These are phyloP conservation scores for Scheffersomyces titani DNA, from an alignment of 1,139 yeast species.

Conservation along the genomic window DNA sequence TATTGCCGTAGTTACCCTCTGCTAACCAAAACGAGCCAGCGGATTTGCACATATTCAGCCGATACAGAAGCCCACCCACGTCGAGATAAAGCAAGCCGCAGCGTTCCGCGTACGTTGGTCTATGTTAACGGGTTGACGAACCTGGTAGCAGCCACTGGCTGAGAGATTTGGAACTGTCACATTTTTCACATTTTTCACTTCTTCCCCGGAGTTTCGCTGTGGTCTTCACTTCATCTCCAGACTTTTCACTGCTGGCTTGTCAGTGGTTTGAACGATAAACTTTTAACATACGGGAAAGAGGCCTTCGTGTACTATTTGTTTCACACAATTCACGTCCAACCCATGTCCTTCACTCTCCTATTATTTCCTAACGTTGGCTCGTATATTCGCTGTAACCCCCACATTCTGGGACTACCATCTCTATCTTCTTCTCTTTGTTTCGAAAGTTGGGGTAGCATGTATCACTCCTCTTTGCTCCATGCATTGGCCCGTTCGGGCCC, in stretches of 20 bases:
- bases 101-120: neutral
- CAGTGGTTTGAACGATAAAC: no score
- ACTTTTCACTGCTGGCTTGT: no score
- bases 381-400: neutral
- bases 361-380: neutral
- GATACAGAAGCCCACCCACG: neutral
- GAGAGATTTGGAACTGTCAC: neutral
- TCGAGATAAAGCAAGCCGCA: neutral
- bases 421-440: neutral
- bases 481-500: no score
- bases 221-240: no score
- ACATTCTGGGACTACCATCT: no score
- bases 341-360: neutral
- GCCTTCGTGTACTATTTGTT: neutral
- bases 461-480: no score
- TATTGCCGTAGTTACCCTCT: neutral
- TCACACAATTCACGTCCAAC: neutral
- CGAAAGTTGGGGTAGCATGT: neutral
- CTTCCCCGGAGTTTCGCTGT: no score
- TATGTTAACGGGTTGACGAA: neutral
- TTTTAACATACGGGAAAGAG: neutral
- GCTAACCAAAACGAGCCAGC: neutral
- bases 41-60: neutral
- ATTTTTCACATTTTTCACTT: neutral
- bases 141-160: neutral